These are phyloP conservation scores for Diaporthe eres DNA, from an alignment of 2,329 filamentous ascomycete species.

Conservation along the genomic window DNA sequence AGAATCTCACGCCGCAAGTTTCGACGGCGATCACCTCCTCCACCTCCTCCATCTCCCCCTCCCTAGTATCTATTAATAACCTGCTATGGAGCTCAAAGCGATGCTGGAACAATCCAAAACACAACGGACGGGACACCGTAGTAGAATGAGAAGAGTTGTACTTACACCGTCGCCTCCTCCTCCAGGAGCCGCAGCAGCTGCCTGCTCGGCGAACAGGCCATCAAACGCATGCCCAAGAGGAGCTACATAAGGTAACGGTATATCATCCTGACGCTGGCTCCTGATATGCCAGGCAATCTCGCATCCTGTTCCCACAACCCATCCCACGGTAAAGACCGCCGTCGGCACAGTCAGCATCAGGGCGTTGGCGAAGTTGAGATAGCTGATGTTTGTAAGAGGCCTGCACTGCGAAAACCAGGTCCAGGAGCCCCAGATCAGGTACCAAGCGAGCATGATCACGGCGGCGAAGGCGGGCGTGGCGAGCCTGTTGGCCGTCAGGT, in stretches of 20 bases:
- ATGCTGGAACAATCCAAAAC: neutral
- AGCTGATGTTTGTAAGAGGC: neutral
- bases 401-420: neutral
- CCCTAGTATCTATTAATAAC: neutral
- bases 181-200: neutral
- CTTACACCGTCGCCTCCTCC: neutral
- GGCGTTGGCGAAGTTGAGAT: constrained; percentile 18
- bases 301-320: neutral
- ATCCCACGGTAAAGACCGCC: neutral
- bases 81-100: neutral
- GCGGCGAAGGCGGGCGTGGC: constrained; percentile 19
- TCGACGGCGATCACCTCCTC: neutral
- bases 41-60: neutral
- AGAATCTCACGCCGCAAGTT: neutral
- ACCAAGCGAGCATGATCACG: neutral
- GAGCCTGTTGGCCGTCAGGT: constrained; percentile 1
- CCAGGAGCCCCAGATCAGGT: constrained; percentile 1
- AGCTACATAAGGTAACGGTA: neutral
- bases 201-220: neutral
- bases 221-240: neutral
- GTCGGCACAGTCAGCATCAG: neutral
- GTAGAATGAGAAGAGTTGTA: neutral
- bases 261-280: neutral
- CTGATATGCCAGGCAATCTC: neutral
- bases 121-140: neutral